Evolutionary conservation across 768 basidiomycete genomes (phyloP).

Genomic region (Dentipellis sp.): DNA sequence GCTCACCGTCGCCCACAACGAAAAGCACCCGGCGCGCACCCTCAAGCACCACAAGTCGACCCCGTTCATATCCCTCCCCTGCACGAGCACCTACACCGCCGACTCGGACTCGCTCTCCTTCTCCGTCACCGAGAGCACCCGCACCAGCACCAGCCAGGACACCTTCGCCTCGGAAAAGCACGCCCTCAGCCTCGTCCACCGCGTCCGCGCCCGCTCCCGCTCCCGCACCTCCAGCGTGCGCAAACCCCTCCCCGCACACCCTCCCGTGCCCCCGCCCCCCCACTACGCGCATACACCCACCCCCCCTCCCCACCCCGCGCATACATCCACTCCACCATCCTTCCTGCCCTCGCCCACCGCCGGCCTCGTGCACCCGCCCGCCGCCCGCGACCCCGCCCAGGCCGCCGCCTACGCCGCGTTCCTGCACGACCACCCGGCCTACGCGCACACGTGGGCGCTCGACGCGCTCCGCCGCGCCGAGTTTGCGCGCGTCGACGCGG

Average conservation of each 20-base stretch:
- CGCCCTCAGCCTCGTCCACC: neutral
- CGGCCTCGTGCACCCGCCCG: slow-evolving; percentile 4
- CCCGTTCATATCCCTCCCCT: slow-evolving; percentile 5
- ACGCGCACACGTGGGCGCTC: slow-evolving; percentile 59
- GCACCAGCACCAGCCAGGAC: neutral
- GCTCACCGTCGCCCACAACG: neutral
- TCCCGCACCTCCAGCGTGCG: neutral
- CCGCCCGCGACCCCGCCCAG: neutral
- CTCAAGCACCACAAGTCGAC: slow-evolving; percentile 13
- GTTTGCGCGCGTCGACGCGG: neutral
- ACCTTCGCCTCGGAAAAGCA: neutral
- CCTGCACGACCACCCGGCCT: slow-evolving; percentile 35
- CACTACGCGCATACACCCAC: neutral
- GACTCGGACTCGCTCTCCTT: neutral
- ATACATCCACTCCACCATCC: neutral
- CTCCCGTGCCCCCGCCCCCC: neutral
- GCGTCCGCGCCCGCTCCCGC: neutral
- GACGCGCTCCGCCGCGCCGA: slow-evolving; percentile 35
- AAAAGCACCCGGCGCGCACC: slow-evolving; percentile 1
- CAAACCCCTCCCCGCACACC: neutral
- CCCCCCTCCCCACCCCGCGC: neutral
- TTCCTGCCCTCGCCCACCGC: slow-evolving; percentile 11
- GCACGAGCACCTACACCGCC: neutral
- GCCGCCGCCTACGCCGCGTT: slow-evolving; percentile 10
- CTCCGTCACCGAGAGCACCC: neutral